These are phyloP conservation scores for Barnettozyma siamensis DNA, from an alignment of 805 yeast genomes.

Conservation along the genomic window DNA sequence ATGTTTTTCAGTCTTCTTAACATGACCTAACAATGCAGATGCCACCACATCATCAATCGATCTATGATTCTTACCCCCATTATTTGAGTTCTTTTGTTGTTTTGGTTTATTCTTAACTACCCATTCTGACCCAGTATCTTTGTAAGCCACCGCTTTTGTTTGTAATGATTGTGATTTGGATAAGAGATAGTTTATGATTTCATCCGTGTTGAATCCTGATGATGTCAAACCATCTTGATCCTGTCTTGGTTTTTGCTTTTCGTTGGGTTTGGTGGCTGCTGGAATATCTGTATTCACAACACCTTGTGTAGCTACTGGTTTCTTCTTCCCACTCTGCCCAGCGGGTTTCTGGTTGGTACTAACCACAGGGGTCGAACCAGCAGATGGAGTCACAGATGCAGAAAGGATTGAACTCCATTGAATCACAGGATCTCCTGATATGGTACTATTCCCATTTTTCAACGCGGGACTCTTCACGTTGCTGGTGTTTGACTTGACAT, in stretches of 20 bases:
- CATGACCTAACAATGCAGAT: neutral
- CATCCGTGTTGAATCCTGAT: slow-evolving; percentile 2
- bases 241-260: neutral
- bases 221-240: neutral
- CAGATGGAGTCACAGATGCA: neutral
- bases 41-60: slow-evolving; percentile 7
- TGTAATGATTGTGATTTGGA: neutral
- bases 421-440: too few relatives aligned
- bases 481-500: too few relatives aligned
- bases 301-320: too few relatives aligned
- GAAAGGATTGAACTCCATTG: slow-evolving; percentile 5
- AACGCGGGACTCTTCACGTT: too few relatives aligned
- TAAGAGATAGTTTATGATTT: neutral
- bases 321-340: too few relatives aligned
- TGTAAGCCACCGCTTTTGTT: neutral
- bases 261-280: too few relatives aligned
- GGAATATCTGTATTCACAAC: too few relatives aligned
- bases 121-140: slow-evolving; percentile 10
- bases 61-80: neutral
- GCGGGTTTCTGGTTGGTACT: too few relatives aligned
- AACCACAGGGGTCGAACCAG: too few relatives aligned
- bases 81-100: neutral
- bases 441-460: too few relatives aligned
- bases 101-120: slow-evolving; percentile 1
- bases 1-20: slow-evolving; percentile 6